Evolutionary conservation across 805 yeast species (phyloP), one percentile per base, ranked within the genome.

Genomic region (Lachancea mirantina): DNA sequence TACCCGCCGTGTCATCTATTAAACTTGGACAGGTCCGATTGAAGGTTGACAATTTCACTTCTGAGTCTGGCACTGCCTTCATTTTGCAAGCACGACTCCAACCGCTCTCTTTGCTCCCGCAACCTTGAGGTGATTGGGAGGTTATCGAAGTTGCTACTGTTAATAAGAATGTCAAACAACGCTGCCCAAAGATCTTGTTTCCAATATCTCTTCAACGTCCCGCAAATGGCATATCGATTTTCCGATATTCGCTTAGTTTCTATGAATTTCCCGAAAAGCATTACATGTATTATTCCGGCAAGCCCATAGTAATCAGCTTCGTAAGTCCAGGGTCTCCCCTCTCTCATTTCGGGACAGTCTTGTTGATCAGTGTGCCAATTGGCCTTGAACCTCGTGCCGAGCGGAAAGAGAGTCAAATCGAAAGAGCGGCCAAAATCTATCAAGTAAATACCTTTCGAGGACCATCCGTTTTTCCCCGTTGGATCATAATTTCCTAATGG

Each of bases 361-460:
- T 74, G 82, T 35, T 71, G 67, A 40, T 77, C 82, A 1, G 75
- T 60, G 19, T 67, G 64, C 77, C 82, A 76, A 42, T 70, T 65
- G 13, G 80, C 68, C 24, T 63, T 56, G 52, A 84, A 87, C 36
- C 65, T 61, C 0, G 70, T 72, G 18, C 65, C 65, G 0, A 50
- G 35, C 2, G 69, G 69, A 35, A 78, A 74, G 24, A 81, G 54
- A 0, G 68, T 61, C 57, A 82, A 55, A 50, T 87, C 96, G 17
- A 84, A 70, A 0, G 89, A 75, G 41, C 88, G 66, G 3, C 94
- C 94, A 58, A 82, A 87, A 57, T 85, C 95, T 42, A 85, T 81
- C 26, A 87, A 51, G 22, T 69, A 67, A 10, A 82, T 55, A 0
- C 84, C 81, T 36, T 72, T 69, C 2, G 55, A 40, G 14, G 46